A percentile compares a stretch with the other conserved stretches of the same genome.
Conservation (phyloP, 768 basidiomycete species). For the Leccinum disarticulatum region DNA sequence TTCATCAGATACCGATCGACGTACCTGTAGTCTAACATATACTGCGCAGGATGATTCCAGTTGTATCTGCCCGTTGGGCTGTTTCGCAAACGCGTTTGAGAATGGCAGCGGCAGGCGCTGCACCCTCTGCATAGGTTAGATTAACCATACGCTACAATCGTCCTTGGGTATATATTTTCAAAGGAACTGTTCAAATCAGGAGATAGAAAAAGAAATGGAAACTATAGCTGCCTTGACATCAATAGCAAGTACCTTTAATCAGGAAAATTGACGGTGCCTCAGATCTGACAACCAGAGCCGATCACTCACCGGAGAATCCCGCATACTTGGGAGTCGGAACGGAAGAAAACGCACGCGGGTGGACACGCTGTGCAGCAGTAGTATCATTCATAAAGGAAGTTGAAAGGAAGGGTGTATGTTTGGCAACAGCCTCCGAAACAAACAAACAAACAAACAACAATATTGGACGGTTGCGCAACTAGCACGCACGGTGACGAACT, state of each 20-base stretch:
- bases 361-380: not conserved
- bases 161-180: not conserved
- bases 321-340: no score
- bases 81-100: no score
- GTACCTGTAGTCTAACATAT: not conserved
- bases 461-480: no score
- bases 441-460: not conserved
- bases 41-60: not conserved
- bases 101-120: no score
- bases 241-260: not conserved
- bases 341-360: no score
- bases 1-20: not conserved
- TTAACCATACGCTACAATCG: not conserved
- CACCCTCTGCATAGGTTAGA: no score
- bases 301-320: not conserved
- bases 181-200: not conserved
- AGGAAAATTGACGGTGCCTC: not conserved
- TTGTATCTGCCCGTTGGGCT: not conserved
- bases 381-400: no score
- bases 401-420: slow-evolving; percentile 7
- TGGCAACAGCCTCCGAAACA: slow-evolving; percentile 11
- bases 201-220: not conserved
- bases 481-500: not conserved
- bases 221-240: not conserved
- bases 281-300: not conserved